These are phyloP conservation scores for Aureobasidium sp. DNA, from an alignment of 2,329 filamentous ascomycete species.

Conservation along the genomic window DNA sequence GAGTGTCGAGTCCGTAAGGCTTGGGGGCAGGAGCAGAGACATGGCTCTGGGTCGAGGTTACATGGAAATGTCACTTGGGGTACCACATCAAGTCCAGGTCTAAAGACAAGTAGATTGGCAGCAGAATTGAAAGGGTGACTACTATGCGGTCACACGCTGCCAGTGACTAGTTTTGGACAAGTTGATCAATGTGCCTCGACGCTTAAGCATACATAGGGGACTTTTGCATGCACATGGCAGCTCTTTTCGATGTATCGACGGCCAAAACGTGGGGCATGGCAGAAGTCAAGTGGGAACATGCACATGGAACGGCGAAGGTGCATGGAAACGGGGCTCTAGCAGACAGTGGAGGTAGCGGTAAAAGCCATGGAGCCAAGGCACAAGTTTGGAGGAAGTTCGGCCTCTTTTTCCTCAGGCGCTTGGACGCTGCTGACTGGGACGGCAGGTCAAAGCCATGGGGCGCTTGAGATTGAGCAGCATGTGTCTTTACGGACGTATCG, in stretches of 20 bases:
- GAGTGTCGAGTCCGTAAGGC: constrained; percentile 3
- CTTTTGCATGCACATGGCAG: neutral
- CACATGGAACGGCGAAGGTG: constrained; percentile 5
- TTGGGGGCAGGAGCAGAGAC: neutral
- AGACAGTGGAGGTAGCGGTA: neutral
- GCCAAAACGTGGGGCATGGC: constrained; percentile 7
- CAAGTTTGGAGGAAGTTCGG: neutral
- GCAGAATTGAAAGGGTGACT: neutral
- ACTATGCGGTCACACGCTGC: neutral
- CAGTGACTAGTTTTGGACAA: neutral
- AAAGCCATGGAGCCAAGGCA: neutral
- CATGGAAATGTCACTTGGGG: neutral
- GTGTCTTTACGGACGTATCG: constrained; percentile 1
- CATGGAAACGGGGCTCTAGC: constrained; percentile 1
- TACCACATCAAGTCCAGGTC: neutral
- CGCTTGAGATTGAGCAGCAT: neutral
- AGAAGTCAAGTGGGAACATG: constrained; percentile 1
- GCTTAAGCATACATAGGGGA: neutral
- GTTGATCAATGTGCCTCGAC: neutral
- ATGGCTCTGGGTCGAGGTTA: constrained; percentile 10
- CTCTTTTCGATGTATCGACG: neutral
- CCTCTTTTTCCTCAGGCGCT: neutral
- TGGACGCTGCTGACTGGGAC: constrained; percentile 6
- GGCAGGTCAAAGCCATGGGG: neutral
- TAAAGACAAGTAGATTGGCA: neutral